A percentile compares a stretch with the other conserved stretches of the same genome.
phyloP scores from a whole-genome alignment of 768 basidiomycete species.

The Xerocomus spinulosus region DNA sequence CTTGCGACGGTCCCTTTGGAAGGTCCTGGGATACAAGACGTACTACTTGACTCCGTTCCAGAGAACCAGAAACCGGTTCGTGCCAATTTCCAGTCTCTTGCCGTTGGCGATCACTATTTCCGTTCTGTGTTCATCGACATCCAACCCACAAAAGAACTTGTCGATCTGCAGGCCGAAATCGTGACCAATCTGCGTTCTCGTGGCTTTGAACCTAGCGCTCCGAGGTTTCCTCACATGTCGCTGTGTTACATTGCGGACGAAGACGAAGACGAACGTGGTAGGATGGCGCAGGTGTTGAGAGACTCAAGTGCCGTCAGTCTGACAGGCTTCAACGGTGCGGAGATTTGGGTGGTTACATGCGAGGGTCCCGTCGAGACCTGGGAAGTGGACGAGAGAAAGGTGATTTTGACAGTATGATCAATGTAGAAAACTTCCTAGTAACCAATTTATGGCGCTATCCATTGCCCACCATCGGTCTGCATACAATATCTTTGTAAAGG shows the following conservation, averaged over 20 bases:
- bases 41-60: conserved; percentile 41
- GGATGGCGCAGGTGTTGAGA: conserved; percentile 41
- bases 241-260: conserved; percentile 66
- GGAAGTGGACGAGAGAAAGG: conserved; percentile 42
- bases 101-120: conserved; percentile 60
- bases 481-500: no score
- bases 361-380: conserved; percentile 58
- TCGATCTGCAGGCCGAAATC: conserved; percentile 45
- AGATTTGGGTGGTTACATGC: conserved; percentile 59
- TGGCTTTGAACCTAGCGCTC: conserved; percentile 43
- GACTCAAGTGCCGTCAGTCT: conserved; percentile 36
- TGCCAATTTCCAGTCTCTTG: conserved; percentile 50
- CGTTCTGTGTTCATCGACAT: conserved; percentile 64
- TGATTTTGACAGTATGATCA: conserved; percentile 10
- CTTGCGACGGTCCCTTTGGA: conserved; percentile 42
- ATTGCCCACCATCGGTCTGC: no score
- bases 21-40: neutral
- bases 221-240: conserved; percentile 68
- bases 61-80: conserved; percentile 31
- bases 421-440: no score
- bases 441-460: no score
- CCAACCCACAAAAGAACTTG: conserved; percentile 41
- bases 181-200: conserved; percentile 33
- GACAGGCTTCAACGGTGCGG: conserved; percentile 39
- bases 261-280: conserved; percentile 53